Evolutionary conservation across 2,329 filamentous ascomycete species (phyloP).

Genomic region (Cryphonectria japonica): DNA sequence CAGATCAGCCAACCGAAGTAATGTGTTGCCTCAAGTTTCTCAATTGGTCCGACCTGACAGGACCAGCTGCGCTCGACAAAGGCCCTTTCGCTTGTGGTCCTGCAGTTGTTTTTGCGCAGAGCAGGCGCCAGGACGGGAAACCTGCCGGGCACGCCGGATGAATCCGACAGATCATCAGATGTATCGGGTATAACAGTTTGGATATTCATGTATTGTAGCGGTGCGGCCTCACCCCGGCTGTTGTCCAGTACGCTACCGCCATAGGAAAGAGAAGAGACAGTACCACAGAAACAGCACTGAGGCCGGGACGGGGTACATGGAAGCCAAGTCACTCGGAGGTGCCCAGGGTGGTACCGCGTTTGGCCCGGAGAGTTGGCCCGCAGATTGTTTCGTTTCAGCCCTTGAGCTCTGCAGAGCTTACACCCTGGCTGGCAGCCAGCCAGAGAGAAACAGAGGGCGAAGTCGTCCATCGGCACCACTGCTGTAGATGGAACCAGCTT

Average conservation of each 20-base stretch:
- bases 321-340: background rate
- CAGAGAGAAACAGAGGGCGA: background rate
- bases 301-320: background rate
- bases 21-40: background rate
- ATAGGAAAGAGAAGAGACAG: background rate
- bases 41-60: background rate
- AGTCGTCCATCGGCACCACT: background rate
- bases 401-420: background rate
- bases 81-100: background rate
- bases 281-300: background rate
- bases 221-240: background rate
- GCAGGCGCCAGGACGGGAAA: background rate
- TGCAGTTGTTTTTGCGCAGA: background rate
- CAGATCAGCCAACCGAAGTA: too few species aligned
- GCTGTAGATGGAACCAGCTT: background rate
- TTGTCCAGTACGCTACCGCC: background rate
- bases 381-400: slow-evolving; percentile 2
- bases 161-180: background rate
- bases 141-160: background rate
- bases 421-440: background rate
- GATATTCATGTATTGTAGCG: background rate
- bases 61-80: too few species aligned
- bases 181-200: background rate
- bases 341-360: background rate
- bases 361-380: background rate